Conservation (phyloP, 2,329 filamentous ascomycete species). For the Clarireedia paspali region DNA sequence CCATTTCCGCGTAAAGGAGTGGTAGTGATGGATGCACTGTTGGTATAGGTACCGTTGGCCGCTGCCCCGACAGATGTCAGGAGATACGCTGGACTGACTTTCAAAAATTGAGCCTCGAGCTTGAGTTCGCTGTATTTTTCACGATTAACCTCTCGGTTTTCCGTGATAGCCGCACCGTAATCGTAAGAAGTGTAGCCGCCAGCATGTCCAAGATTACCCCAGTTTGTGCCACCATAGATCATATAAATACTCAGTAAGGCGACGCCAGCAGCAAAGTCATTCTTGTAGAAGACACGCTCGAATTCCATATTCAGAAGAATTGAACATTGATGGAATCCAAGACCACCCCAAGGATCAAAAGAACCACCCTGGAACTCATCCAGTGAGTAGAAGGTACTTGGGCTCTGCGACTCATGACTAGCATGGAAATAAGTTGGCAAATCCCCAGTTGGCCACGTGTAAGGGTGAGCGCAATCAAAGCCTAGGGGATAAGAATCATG, state of each 20-base stretch:
- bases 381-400: slow-evolving; percentile 57
- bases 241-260: slow-evolving; percentile 70
- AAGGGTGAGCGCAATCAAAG: slow-evolving; percentile 39
- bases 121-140: slow-evolving; percentile 79
- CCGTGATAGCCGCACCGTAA: slow-evolving; percentile 55
- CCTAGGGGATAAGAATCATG: slow-evolving; percentile 38
- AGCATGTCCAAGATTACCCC: slow-evolving; percentile 69
- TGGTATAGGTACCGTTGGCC: slow-evolving; percentile 39
- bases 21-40: slow-evolving; percentile 40
- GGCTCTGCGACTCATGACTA: slow-evolving; percentile 51
- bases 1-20: slow-evolving; percentile 52
- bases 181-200: slow-evolving; percentile 51
- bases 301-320: slow-evolving; percentile 65
- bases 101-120: slow-evolving; percentile 66
- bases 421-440: slow-evolving; percentile 50
- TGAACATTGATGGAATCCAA: slow-evolving; percentile 60
- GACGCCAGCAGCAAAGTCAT: slow-evolving; percentile 57
- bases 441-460: slow-evolving; percentile 48
- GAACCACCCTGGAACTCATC: slow-evolving; percentile 59
- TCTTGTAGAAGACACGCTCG: slow-evolving; percentile 73
- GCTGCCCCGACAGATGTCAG: slow-evolving; percentile 46
- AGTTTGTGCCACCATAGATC: slow-evolving; percentile 73
- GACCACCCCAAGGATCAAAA: slow-evolving; percentile 69
- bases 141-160: slow-evolving; percentile 58
- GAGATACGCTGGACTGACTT: slow-evolving; percentile 63